Evolutionary conservation across 768 basidiomycete genomes (phyloP).

Genomic region (Trametes gibbosa): DNA sequence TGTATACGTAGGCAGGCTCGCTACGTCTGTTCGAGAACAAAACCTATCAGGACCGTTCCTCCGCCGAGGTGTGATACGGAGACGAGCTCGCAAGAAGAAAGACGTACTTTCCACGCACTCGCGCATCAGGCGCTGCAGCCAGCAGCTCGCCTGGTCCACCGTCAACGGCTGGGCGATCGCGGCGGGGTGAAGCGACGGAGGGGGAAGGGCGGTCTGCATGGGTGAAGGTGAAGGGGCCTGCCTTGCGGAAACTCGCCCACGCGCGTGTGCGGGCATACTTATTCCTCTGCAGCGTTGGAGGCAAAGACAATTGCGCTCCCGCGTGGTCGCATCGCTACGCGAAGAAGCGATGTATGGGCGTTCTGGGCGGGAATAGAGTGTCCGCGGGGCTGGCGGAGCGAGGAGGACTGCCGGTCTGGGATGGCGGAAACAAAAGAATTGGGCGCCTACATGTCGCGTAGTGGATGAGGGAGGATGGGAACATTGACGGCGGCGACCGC

Average conservation of each 20-base stretch:
- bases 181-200: constrained; percentile 8
- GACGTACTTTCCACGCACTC: not conserved
- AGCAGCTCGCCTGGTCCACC: constrained; percentile 6
- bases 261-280: constrained; percentile 4
- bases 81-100: not conserved
- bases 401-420: not conserved
- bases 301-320: constrained; percentile 9
- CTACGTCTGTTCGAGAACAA: not conserved
- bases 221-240: constrained; percentile 14
- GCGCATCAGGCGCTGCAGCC: not conserved
- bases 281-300: not conserved
- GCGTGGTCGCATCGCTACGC: constrained; percentile 6
- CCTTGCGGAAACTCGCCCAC: constrained; percentile 1
- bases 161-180: constrained; percentile 5
- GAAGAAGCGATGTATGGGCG: not conserved
- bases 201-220: not conserved
- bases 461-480: not conserved
- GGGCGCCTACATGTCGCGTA: not conserved
- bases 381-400: not conserved
- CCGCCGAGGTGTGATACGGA: not conserved
- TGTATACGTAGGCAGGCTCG: not conserved
- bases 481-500: not conserved
- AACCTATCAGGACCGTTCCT: not conserved
- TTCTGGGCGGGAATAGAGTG: not conserved
- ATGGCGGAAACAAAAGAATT: not conserved